These are phyloP conservation scores for Aspergillus sp. DNA, from an alignment of 2,329 filamentous ascomycete genomes.

Conservation along the genomic window DNA sequence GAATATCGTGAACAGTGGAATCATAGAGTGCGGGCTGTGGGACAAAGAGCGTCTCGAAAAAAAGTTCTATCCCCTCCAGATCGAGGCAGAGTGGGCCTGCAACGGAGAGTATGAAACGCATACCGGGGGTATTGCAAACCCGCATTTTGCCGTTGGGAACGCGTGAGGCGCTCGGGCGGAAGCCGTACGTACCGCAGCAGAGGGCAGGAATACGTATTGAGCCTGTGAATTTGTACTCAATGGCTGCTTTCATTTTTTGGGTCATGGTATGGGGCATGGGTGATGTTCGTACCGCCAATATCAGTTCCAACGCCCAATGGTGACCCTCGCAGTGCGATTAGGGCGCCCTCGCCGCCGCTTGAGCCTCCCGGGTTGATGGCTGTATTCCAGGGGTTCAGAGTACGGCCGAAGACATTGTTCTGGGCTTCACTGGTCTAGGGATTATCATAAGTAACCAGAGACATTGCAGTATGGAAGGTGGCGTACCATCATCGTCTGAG, in stretches of 20 bases:
- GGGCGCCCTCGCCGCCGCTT: conserved; percentile 56
- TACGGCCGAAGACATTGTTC: conserved; percentile 46
- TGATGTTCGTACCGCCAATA: conserved; percentile 42
- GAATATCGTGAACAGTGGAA: conserved; percentile 30
- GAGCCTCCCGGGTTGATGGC: conserved; percentile 35
- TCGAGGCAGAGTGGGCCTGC: conserved; percentile 21
- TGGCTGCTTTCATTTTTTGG: background rate
- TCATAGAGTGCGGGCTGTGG: conserved; percentile 19
- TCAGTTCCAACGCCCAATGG: conserved; percentile 64
- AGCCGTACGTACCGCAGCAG: conserved; percentile 32
- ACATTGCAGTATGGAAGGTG: conserved; percentile 1
- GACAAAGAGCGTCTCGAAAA: conserved; percentile 15
- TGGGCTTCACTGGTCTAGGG: conserved; percentile 34
- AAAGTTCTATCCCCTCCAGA: conserved; percentile 11
- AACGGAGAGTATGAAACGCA: conserved; percentile 13
- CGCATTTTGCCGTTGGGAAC: background rate
- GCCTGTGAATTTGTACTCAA: conserved; percentile 15
- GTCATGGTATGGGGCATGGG: background rate
- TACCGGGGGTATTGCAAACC: background rate
- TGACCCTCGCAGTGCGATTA: conserved; percentile 62
- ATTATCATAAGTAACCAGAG: too few relatives aligned
- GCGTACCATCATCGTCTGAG: conserved; percentile 59
- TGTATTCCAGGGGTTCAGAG: conserved; percentile 41
- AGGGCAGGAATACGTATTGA: conserved; percentile 32
- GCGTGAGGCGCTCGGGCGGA: conserved; percentile 24